phyloP scores from a whole-genome alignment of 78 protist species.

The Planoprotostelium fungivorum region DNA sequence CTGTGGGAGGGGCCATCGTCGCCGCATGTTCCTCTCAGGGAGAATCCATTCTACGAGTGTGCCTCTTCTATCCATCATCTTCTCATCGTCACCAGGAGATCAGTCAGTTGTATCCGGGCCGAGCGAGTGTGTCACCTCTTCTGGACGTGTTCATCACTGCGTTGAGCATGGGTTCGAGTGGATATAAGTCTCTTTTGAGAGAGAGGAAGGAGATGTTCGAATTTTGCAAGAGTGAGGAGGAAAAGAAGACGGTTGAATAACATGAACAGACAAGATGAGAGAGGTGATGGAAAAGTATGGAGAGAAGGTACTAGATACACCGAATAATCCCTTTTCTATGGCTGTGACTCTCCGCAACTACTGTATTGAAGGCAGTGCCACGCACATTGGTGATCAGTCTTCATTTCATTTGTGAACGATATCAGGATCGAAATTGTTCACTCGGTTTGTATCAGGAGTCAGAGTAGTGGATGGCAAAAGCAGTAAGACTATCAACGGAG shows the following conservation, averaged over 20 bases:
- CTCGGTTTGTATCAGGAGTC: constrained; percentile 82
- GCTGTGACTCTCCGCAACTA: constrained; percentile 19
- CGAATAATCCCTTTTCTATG: constrained; percentile 68
- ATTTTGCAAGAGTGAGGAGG: constrained; percentile 11
- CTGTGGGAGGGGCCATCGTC: constrained; percentile 97
- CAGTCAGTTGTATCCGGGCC: constrained; percentile 69
- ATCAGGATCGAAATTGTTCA: constrained; percentile 81
- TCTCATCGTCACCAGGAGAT: neutral
- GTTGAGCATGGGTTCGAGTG: constrained; percentile 81
- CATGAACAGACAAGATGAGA: neutral
- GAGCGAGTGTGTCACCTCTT: constrained; percentile 83
- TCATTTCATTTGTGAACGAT: neutral
- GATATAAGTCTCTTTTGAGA: constrained; percentile 30
- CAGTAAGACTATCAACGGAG: constrained; percentile 17
- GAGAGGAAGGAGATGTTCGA: constrained; percentile 27
- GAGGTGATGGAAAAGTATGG: neutral
- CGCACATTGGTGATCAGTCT: neutral
- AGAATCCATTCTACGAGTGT: neutral
- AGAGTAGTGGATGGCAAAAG: constrained; percentile 35
- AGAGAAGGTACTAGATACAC: constrained; percentile 68
- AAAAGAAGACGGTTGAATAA: constrained; percentile 24
- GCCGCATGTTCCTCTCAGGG: constrained; percentile 55
- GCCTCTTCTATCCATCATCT: too few relatives aligned
- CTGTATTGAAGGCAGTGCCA: neutral
- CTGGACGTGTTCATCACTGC: constrained; percentile 94